A percentile compares a stretch with the other conserved stretches of the same genome.
Evolutionary conservation across 805 yeast species (phyloP).

Genomic region (Spathaspora boniae): DNA sequence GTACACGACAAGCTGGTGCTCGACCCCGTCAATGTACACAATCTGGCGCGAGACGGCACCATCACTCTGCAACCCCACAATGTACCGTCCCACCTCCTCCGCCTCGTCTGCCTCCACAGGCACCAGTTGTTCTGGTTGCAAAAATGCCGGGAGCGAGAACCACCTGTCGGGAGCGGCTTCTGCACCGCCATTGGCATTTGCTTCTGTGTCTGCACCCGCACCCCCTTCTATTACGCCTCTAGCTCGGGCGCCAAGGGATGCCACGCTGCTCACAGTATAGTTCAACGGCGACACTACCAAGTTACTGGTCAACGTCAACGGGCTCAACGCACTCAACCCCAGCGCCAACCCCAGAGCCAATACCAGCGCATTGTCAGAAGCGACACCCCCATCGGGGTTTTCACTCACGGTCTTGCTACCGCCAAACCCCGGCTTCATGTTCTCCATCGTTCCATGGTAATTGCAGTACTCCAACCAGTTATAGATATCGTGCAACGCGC

Average conservation of each 20-base stretch:
- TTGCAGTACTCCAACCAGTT: slow-evolving; percentile 32
- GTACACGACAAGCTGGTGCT: slow-evolving; percentile 31
- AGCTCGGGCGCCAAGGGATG: slow-evolving; percentile 6
- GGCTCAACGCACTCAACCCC: slow-evolving; percentile 30
- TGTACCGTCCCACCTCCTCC: slow-evolving; percentile 19
- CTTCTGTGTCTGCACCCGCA: not conserved
- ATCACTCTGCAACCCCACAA: slow-evolving; percentile 21
- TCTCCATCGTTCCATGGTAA: slow-evolving; percentile 22
- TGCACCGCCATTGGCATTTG: not conserved
- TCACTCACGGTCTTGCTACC: slow-evolving; percentile 12
- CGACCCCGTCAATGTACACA: slow-evolving; percentile 23
- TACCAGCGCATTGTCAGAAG: not conserved
- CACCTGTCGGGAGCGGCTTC: too few relatives aligned
- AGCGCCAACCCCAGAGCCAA: slow-evolving; percentile 4
- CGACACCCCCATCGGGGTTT: not conserved
- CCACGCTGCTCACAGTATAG: slow-evolving; percentile 33
- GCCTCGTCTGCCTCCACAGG: slow-evolving; percentile 8
- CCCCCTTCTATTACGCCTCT: too few relatives aligned
- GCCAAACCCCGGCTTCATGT: slow-evolving; percentile 13
- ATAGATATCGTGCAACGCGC: slow-evolving; percentile 21
- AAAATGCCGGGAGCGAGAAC: too few relatives aligned
- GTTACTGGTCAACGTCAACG: slow-evolving; percentile 31
- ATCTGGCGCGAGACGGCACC: slow-evolving; percentile 20
- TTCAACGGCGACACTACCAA: slow-evolving; percentile 37
- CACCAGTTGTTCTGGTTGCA: too few relatives aligned